phyloP scores from a whole-genome alignment of 148 eudicot species.

The Arctostaphylos glauca region DNA sequence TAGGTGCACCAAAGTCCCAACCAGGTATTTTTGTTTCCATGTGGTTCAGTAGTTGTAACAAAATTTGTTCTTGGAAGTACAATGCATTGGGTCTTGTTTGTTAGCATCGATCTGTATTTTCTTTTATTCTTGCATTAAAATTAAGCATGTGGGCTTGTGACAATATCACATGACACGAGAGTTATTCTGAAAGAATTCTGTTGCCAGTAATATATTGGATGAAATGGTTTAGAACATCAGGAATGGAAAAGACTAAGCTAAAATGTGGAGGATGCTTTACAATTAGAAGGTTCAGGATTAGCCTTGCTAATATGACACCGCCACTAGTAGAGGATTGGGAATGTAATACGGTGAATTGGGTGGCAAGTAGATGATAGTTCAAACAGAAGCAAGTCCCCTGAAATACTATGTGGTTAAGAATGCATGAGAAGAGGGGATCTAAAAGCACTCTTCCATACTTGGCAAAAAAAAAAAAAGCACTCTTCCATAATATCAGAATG shows the following conservation, averaged over 20 bases:
- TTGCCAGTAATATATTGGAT: not conserved
- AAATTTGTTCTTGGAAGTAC: not conserved
- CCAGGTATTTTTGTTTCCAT: not conserved
- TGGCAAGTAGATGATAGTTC: not conserved
- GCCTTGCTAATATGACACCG: not conserved
- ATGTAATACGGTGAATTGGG: not conserved
- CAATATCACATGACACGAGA: not conserved
- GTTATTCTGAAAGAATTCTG: not conserved
- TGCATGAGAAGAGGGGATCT: not conserved
- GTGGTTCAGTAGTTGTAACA: not conserved
- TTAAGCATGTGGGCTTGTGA: not conserved
- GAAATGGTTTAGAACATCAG: not conserved
- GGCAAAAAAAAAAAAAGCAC: no score
- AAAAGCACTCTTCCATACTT: not conserved
- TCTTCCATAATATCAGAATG: not conserved
- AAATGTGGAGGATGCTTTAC: not conserved
- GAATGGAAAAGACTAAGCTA: not conserved
- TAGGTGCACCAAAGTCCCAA: not conserved
- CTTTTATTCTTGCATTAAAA: not conserved
- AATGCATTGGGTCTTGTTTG: not conserved
- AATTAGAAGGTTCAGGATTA: not conserved
- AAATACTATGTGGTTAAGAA: not conserved
- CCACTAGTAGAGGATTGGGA: not conserved
- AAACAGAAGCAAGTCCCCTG: not conserved
- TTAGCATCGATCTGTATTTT: not conserved